Percentiles rank a stretch among this genome's conserved stretches.
Conservation (phyloP, 805 yeast species). For the Metschnikowia lunata region DNA sequence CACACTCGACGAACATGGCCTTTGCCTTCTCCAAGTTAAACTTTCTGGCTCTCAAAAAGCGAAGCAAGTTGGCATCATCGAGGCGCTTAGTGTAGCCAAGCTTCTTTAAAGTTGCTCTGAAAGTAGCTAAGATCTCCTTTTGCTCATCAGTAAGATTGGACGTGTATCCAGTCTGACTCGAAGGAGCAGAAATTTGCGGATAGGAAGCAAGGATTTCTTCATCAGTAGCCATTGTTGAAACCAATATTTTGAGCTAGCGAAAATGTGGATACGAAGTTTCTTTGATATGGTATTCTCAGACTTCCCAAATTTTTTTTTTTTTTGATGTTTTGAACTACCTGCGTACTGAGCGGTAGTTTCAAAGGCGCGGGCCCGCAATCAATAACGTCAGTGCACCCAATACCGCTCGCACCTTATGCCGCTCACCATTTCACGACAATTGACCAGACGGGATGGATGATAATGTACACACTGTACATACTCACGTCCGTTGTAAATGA, state of each 20-base stretch:
- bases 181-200: conserved; percentile 65
- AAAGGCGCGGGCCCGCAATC: not conserved
- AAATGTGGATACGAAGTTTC: conserved; percentile 2
- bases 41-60: conserved; percentile 93
- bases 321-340: conserved; percentile 8
- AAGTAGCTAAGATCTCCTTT: conserved; percentile 49
- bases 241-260: not conserved
- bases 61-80: conserved; percentile 78
- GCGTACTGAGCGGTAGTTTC: conserved; percentile 2
- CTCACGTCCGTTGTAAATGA: no score
- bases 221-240: conserved; percentile 23
- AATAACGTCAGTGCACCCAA: no score
- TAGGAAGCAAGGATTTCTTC: conserved; percentile 50
- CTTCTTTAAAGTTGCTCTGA: conserved; percentile 54
- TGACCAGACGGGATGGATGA: no score
- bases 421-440: no score
- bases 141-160: conserved; percentile 75
- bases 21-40: conserved; percentile 77
- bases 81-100: conserved; percentile 71
- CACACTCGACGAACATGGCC: conserved; percentile 82
- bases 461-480: no score
- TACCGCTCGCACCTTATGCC: no score
- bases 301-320: conserved; percentile 8
- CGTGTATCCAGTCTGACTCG: conserved; percentile 69
- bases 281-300: conserved; percentile 1